Evolutionary conservation across 2,329 filamentous ascomycete species (phyloP).

Genomic region (Domatiomyces catenatus): DNA sequence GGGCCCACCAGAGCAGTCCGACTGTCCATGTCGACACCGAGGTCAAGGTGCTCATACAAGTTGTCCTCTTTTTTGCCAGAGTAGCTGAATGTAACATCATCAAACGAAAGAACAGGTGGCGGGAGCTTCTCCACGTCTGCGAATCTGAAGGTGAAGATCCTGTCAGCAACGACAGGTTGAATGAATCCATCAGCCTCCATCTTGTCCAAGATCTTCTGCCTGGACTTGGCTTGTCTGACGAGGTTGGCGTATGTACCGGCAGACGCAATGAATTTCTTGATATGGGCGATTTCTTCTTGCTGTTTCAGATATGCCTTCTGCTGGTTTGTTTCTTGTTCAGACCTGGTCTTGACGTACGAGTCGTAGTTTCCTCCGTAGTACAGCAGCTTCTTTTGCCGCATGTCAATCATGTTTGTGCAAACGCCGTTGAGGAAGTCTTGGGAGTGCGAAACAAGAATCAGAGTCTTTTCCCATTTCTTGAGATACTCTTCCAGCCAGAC

Average conservation of each 20-base stretch:
- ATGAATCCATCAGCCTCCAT: conserved; percentile 99
- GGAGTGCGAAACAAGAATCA: conserved; percentile 92
- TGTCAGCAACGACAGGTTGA: conserved; percentile 69
- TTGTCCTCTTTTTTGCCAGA: conserved; percentile 79
- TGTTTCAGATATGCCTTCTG: conserved; percentile 98
- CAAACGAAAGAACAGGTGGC: conserved; percentile 87
- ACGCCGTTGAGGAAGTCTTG: conserved; percentile 99
- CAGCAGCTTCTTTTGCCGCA: conserved; percentile 72
- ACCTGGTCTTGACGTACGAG: conserved; percentile 84
- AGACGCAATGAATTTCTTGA: conserved; percentile 99
- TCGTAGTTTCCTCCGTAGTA: conserved; percentile 99
- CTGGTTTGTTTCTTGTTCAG: conserved; percentile 93
- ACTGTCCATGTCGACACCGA: conserved; percentile 99
- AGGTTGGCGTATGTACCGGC: conserved; percentile 99
- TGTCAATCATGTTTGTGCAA: conserved; percentile 96
- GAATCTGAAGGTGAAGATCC: conserved; percentile 94
- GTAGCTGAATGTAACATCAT: conserved; percentile 96
- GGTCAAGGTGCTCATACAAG: conserved; percentile 88
- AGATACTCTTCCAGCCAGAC: conserved; percentile 99
- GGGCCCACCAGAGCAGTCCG: conserved; percentile 91
- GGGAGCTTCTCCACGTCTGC: conserved; percentile 99
- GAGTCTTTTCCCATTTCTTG: conserved; percentile 97
- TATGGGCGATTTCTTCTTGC: conserved; percentile 96
- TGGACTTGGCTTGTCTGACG: conserved; percentile 95
- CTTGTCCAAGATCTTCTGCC: conserved; percentile 99